Conservation (phyloP, 1,139 yeast species). For the Geotrichum carabidarum region DNA sequence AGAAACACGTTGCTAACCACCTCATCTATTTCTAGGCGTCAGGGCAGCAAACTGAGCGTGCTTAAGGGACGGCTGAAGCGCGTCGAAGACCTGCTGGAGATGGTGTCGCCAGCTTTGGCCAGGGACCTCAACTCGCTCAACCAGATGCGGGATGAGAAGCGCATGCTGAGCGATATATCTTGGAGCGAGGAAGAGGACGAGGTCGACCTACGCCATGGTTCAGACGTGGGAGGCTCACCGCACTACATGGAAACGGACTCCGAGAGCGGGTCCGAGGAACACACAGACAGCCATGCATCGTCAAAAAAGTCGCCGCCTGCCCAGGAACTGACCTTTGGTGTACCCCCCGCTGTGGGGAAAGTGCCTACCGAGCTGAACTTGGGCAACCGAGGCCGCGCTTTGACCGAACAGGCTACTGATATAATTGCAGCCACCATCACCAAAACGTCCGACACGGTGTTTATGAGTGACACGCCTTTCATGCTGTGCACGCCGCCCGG, state of each 20-base stretch:
- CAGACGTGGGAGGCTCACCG: background rate
- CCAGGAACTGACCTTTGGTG: conserved; percentile 14
- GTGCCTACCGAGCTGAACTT: background rate
- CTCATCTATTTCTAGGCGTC: background rate
- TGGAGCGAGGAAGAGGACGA: too few relatives aligned
- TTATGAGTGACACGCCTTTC: conserved; percentile 33
- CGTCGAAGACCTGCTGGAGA: conserved; percentile 33
- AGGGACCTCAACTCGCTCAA: background rate
- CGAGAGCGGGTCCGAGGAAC: background rate
- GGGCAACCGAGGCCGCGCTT: background rate
- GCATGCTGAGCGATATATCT: too few relatives aligned
- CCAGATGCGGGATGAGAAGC: too few relatives aligned
- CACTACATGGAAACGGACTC: background rate
- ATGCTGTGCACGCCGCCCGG: conserved; percentile 42
- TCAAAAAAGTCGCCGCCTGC: conserved; percentile 7
- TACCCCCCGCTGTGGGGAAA: background rate
- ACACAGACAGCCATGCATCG: conserved; percentile 2
- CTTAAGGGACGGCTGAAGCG: conserved; percentile 24
- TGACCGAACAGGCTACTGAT: background rate
- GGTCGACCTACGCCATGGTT: background rate
- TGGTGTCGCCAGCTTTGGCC: conserved; percentile 21
- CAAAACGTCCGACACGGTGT: conserved; percentile 12
- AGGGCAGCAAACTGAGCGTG: background rate
- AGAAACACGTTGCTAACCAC: conserved; percentile 1
- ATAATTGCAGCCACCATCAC: conserved; percentile 7